Base-by-base conservation (phyloP, 805 yeast genomes). In the Diddensiella santjacobensis region DNA sequence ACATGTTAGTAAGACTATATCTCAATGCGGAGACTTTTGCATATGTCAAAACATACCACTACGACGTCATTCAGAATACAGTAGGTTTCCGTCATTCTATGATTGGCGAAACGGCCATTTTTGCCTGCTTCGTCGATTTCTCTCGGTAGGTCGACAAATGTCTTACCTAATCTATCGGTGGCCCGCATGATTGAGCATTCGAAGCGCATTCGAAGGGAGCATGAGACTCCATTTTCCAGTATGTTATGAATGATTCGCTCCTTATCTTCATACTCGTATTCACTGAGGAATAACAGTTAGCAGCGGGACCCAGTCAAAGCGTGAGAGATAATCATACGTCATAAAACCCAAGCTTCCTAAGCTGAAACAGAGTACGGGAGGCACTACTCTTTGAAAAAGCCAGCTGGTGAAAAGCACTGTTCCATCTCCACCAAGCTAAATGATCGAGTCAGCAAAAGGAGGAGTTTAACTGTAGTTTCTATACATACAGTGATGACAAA, bases 331-430 rank as follows among this genome's bases (percentile, higher is more conserved):
- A 13, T 5, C 31, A 3, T 3, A 44, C 47, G 98, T 90, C 57
- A 93, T 71, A 63, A 93, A 93, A 2, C 99, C 99, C 20, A 93
- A 71, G 0, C 96, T 86, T 0, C 99, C 99, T 57, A 93, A 71
- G 0, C 95, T 79, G 65, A 89, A 91, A 17, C 95, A 80, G 55
- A 93, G 73, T 1, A 91, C 87, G 0, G 99, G 99, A 0, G 99
- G 99, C 1, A 90, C 96, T 42, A 78, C 76, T 49, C 77, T 71
- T 67, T 86, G 95, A 66, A 93, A 93, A 36, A 89, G 71, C 48
- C 93, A 83, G 1, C 96, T 88, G 0, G 91, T 91, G 59, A 84
- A 84, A 6, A 91, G 70, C 42, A 91, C 96, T 0, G 99, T 93
- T 5, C 99, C 98, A 62, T 93, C 99, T 15, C 99, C 99, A 20